phyloP scores from a whole-genome alignment of 2,329 filamentous ascomycete species.

The Arthrobotrys musiformis region DNA sequence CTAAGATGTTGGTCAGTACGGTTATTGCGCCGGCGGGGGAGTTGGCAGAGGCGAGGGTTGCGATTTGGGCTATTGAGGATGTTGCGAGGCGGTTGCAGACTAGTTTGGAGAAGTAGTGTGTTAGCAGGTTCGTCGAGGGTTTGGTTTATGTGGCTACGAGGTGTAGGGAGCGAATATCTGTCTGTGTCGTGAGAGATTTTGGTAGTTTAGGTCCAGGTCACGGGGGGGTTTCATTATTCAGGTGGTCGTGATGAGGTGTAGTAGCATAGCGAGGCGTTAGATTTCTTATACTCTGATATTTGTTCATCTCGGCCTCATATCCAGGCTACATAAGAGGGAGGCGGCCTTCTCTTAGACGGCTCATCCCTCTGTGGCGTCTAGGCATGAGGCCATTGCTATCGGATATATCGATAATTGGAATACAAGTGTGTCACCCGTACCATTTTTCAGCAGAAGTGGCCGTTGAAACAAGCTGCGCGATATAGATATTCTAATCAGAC shows the following conservation, averaged over 20 bases:
- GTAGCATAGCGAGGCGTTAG: constrained; percentile 22
- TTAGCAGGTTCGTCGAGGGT: neutral
- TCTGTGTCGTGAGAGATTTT: neutral
- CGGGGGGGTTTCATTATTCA: neutral
- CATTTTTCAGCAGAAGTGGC: no score
- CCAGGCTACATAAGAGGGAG: neutral
- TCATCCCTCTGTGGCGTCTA: neutral
- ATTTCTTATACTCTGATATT: neutral
- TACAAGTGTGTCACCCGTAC: neutral
- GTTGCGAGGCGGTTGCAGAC: constrained; percentile 55
- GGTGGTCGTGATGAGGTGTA: no score
- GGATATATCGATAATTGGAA: no score
- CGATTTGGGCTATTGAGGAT: constrained; percentile 59
- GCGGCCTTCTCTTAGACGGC: neutral
- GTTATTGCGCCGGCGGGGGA: constrained; percentile 58
- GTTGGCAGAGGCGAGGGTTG: constrained; percentile 58
- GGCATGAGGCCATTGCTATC: neutral
- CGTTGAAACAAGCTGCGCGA: neutral
- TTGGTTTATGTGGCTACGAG: neutral
- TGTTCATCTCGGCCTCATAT: neutral
- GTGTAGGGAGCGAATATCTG: no score
- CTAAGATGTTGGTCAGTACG: constrained; percentile 58
- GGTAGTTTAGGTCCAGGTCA: neutral
- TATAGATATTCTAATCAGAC: no score
- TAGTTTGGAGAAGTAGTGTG: constrained; percentile 28